A percentile compares a stretch with the other conserved stretches of the same genome.
These are phyloP conservation scores for Colletotrichum nymphaeae DNA, from an alignment of 2,329 filamentous ascomycete genomes.

Conservation along the genomic window DNA sequence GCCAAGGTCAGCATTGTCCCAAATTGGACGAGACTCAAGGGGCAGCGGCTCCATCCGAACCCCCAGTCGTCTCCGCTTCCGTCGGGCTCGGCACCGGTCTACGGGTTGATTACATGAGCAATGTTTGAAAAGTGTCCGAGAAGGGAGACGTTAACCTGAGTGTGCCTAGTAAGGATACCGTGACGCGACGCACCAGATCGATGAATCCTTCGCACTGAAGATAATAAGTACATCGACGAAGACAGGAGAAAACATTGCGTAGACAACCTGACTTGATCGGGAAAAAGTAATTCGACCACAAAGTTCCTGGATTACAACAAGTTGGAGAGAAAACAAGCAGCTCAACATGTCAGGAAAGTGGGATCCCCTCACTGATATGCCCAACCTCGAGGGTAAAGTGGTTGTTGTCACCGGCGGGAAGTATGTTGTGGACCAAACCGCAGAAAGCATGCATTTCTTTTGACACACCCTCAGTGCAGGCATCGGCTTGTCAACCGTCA, in stretches of 20 bases:
- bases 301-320: too few relatives aligned
- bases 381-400: conserved; percentile 40
- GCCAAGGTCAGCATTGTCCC: conserved; percentile 3
- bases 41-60: not conserved
- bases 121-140: not conserved
- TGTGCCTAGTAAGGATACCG: not conserved
- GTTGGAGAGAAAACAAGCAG: not conserved
- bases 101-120: not conserved
- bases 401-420: conserved; percentile 42
- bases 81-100: not conserved
- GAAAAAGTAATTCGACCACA: too few relatives aligned
- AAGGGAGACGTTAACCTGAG: not conserved
- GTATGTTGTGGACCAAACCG: conserved; percentile 30
- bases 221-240: not conserved
- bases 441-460: not conserved
- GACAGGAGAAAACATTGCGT: not conserved
- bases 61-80: not conserved
- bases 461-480: conserved; percentile 36
- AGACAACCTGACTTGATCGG: not conserved
- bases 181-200: not conserved
- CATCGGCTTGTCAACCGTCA: conserved; percentile 40
- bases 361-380: conserved; percentile 36
- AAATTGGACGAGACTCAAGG: not conserved
- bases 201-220: not conserved
- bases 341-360: conserved; percentile 25